phyloP scores from a whole-genome alignment of 768 basidiomycete genomes.

The Termitomyces sp. region DNA sequence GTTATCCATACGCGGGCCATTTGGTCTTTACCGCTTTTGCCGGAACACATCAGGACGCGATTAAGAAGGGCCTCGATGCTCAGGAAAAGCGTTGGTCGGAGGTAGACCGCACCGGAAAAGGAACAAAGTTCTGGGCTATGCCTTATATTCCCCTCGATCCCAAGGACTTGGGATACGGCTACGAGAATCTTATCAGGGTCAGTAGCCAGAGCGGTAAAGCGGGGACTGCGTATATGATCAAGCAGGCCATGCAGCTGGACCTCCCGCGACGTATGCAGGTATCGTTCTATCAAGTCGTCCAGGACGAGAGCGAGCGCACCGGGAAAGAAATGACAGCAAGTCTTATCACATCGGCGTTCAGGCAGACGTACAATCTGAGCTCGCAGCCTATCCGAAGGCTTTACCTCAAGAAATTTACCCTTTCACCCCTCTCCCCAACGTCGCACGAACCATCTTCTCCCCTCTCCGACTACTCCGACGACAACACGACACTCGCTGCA shows the following conservation, averaged over 20 bases:
- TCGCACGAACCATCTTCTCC: constrained; percentile 32
- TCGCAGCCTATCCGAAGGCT: constrained; percentile 62
- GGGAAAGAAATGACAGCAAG: constrained; percentile 77
- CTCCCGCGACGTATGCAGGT: constrained; percentile 81
- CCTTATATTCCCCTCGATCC: constrained; percentile 86
- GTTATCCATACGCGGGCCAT: constrained; percentile 81
- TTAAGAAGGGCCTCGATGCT: constrained; percentile 82
- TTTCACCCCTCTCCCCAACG: constrained; percentile 40
- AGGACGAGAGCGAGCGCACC: constrained; percentile 65
- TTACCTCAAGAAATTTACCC: constrained; percentile 56
- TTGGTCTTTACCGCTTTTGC: constrained; percentile 86
- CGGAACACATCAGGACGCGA: constrained; percentile 80
- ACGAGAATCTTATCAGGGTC: constrained; percentile 86
- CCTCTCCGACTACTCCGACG: constrained; percentile 40
- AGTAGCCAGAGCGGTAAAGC: constrained; percentile 88
- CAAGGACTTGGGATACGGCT: constrained; percentile 76
- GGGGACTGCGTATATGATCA: constrained; percentile 78
- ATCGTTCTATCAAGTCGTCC: constrained; percentile 74
- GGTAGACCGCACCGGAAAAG: constrained; percentile 41
- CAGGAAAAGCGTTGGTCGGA: constrained; percentile 47
- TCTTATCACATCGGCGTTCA: constrained; percentile 71
- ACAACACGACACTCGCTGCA: constrained; percentile 30
- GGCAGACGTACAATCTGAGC: constrained; percentile 58
- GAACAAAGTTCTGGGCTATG: constrained; percentile 58
- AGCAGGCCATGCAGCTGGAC: constrained; percentile 69